Conservation (phyloP, 2,329 filamentous ascomycete species). For the Aureobasidium sp. region DNA sequence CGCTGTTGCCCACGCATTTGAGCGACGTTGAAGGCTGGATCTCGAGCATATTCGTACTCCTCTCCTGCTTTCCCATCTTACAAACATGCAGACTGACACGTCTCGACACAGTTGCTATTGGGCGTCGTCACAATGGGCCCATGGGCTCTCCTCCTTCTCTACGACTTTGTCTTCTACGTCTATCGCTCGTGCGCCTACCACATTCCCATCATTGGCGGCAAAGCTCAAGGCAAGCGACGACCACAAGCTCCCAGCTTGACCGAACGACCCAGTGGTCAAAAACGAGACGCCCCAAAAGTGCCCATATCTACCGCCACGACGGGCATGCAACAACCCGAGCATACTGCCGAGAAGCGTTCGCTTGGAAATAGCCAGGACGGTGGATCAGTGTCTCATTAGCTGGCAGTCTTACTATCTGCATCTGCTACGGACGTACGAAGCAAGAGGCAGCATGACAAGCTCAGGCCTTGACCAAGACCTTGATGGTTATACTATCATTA, state of each 20-base stretch:
- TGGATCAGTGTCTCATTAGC: background rate
- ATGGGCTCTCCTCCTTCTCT: slow-evolving; percentile 55
- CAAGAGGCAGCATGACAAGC: background rate
- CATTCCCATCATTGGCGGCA: slow-evolving; percentile 53
- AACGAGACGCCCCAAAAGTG: background rate
- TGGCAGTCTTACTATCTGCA: background rate
- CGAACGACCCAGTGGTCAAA: slow-evolving; percentile 46
- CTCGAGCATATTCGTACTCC: slow-evolving; percentile 53
- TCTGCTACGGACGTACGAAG: background rate
- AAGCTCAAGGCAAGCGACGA: slow-evolving; percentile 52
- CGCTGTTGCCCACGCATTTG: slow-evolving; percentile 55
- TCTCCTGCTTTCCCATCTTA: background rate
- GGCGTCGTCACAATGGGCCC: slow-evolving; percentile 55
- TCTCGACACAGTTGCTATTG: slow-evolving; percentile 49
- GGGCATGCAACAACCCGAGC: background rate
- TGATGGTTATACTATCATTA: background rate
- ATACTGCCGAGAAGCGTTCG: background rate
- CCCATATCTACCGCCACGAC: background rate
- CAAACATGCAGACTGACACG: slow-evolving; percentile 5
- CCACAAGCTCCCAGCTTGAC: slow-evolving; percentile 57
- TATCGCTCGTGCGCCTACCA: slow-evolving; percentile 53
- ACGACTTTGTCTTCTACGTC: slow-evolving; percentile 57
- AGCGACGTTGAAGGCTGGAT: slow-evolving; percentile 56
- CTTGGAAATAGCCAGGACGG: background rate
- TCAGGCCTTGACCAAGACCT: background rate